Conservation (phyloP, 208 protist species). For the Porcisia hertigi region DNA sequence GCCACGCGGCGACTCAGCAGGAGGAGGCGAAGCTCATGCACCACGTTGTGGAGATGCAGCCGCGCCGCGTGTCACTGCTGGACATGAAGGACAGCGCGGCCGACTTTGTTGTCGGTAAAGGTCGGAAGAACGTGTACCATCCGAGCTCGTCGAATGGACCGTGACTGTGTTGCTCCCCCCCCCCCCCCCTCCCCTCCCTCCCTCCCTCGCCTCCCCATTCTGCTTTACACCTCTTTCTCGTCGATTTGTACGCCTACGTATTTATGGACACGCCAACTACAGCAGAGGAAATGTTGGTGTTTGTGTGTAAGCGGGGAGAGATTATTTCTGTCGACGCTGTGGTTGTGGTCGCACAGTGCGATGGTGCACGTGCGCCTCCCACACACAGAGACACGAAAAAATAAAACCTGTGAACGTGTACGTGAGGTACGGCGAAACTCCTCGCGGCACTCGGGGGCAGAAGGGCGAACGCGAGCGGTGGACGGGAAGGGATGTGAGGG, state of each 20-base stretch:
- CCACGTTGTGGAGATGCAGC: conserved; percentile 63
- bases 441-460: neutral
- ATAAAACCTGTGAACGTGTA: neutral
- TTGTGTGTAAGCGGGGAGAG: neutral
- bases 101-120: conserved; percentile 80
- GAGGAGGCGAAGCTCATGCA: conserved; percentile 42
- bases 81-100: conserved; percentile 87
- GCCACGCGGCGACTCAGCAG: neutral
- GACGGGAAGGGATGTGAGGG: too few species aligned
- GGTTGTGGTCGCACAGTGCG: neutral
- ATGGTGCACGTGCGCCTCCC: neutral
- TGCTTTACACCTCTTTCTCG: neutral
- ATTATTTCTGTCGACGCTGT: neutral
- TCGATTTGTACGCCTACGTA: neutral
- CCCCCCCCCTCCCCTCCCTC: neutral
- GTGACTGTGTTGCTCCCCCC: neutral
- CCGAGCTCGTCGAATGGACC: conserved; percentile 4
- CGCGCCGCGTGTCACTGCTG: conserved; percentile 70
- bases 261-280: neutral
- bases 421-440: neutral
- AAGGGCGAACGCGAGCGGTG: neutral
- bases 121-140: conserved; percentile 79
- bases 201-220: neutral
- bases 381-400: neutral
- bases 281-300: neutral